A percentile compares a stretch with the other conserved stretches of the same genome.
These are phyloP conservation scores for Quercus dentata DNA, from an alignment of 306 rosid species.

Conservation along the genomic window DNA sequence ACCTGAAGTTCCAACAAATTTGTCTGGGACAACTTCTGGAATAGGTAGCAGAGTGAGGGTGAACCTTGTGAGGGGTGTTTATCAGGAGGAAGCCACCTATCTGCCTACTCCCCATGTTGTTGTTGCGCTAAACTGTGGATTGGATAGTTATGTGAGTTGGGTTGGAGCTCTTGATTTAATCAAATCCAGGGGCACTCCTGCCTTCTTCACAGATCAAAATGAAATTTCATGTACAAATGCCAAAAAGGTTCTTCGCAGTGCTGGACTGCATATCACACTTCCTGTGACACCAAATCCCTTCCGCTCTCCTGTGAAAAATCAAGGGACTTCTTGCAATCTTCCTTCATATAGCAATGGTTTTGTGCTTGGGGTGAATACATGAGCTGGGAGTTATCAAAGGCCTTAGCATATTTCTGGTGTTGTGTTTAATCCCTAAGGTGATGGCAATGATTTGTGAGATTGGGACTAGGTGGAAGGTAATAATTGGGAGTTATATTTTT, in stretches of 20 bases:
- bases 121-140: constrained; percentile 35
- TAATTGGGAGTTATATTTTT: not conserved
- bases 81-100: constrained; percentile 44
- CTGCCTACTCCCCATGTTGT: constrained; percentile 35
- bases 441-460: not conserved
- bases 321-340: constrained; percentile 43
- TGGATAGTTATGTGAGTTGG: constrained; percentile 30
- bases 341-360: constrained; percentile 64
- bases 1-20: constrained; percentile 41
- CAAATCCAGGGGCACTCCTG: constrained; percentile 37
- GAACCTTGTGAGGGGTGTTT: constrained; percentile 36
- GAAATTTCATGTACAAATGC: constrained; percentile 34
- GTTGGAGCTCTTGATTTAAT: constrained; percentile 32
- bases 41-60: constrained; percentile 42
- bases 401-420: not conserved
- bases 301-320: constrained; percentile 57
- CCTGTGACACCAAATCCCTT: constrained; percentile 67
- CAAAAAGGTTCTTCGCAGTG: constrained; percentile 29
- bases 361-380: constrained; percentile 56
- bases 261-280: constrained; percentile 47
- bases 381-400: constrained; percentile 16
- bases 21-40: constrained; percentile 42
- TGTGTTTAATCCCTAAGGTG: not conserved
- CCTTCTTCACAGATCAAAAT: constrained; percentile 41
- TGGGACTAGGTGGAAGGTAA: not conserved